These are phyloP conservation scores for Torulaspora microellipsoides DNA, from an alignment of 805 yeast species.

Conservation along the genomic window DNA sequence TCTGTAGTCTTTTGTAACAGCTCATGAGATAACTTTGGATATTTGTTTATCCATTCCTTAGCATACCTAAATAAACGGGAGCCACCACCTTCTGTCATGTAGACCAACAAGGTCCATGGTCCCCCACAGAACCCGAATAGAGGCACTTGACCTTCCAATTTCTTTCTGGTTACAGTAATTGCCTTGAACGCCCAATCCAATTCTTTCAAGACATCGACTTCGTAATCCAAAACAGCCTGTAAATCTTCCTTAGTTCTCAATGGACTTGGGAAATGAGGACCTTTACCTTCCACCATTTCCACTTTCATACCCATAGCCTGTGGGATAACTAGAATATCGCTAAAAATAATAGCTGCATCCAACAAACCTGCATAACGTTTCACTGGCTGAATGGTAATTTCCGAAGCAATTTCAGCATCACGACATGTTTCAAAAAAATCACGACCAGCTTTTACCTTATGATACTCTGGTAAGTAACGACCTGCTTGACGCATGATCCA, in stretches of 20 bases:
- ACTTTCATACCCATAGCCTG: constrained; percentile 98
- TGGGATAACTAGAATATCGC: constrained; percentile 92
- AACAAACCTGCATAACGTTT: constrained; percentile 82
- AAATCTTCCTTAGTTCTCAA: constrained; percentile 70
- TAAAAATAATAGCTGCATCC: constrained; percentile 95
- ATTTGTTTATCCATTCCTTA: constrained; percentile 85
- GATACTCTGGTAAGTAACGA: constrained; percentile 85
- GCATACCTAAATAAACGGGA: constrained; percentile 86
- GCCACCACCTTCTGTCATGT: constrained; percentile 98
- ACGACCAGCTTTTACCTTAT: constrained; percentile 73
- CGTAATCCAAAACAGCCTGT: constrained; percentile 46
- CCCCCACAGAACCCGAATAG: constrained; percentile 94
- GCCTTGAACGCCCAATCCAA: constrained; percentile 94
- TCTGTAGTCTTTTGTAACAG: constrained; percentile 76
- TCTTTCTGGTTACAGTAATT: constrained; percentile 83
- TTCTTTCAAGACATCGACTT: constrained; percentile 69
- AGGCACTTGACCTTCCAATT: constrained; percentile 87
- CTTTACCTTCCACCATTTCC: constrained; percentile 88
- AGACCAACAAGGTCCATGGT: constrained; percentile 95
- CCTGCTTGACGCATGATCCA: constrained; percentile 99
- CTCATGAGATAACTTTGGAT: constrained; percentile 65
- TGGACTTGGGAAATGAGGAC: constrained; percentile 90
- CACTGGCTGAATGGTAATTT: constrained; percentile 92
- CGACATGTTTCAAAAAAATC: constrained; percentile 96
- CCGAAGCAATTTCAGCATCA: constrained; percentile 90